phyloP scores from a whole-genome alignment of 108 stramenopile genomes.

The Phaeodactylum tricornutum region DNA sequence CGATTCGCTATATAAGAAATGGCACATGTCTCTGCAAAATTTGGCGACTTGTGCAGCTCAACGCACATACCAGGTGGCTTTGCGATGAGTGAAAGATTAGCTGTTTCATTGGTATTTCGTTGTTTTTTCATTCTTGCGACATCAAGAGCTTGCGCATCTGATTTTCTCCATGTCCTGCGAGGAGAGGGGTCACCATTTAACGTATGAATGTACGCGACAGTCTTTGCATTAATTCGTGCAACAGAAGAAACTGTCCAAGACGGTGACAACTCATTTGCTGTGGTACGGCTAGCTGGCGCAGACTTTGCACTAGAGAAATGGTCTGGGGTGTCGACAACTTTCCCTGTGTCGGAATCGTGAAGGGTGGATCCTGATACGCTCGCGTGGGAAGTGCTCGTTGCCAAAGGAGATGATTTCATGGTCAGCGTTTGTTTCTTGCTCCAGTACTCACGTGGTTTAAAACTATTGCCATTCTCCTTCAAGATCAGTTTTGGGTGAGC shows the following conservation, averaged over 20 bases:
- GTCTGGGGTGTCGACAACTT: background rate
- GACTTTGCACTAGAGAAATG: background rate
- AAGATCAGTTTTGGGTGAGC: too few species aligned
- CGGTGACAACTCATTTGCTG: constrained; percentile 14
- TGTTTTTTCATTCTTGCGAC: background rate
- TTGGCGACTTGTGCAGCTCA: background rate
- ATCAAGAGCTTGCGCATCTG: background rate
- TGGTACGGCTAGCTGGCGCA: background rate
- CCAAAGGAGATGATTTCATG: background rate
- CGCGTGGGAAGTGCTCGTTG: background rate
- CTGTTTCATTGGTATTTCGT: background rate
- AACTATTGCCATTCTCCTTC: too few species aligned
- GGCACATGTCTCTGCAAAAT: background rate
- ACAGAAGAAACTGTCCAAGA: constrained; percentile 19
- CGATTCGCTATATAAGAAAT: background rate
- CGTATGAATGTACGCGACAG: constrained; percentile 25
- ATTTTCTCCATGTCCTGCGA: constrained; percentile 14
- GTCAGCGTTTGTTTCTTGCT: background rate
- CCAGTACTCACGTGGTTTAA: too few species aligned
- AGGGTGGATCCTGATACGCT: background rate
- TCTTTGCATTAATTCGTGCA: constrained; percentile 36
- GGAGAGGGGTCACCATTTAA: constrained; percentile 33
- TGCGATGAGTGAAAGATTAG: background rate
- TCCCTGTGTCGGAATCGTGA: background rate
- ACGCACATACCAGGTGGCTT: background rate